Conservation (phyloP, 768 basidiomycete species). For the Pleurotus giganteus region DNA sequence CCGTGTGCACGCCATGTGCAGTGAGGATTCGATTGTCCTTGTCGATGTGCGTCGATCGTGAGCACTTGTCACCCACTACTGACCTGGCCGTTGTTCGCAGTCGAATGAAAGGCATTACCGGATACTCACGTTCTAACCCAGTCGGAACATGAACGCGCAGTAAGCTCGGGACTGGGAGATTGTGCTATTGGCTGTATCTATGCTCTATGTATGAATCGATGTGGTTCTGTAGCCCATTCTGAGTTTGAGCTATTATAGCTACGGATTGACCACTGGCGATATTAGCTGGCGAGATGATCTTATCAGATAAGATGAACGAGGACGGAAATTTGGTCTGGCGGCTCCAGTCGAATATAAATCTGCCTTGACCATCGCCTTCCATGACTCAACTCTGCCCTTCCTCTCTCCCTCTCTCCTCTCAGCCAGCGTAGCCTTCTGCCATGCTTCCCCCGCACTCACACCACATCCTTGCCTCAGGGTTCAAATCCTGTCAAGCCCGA, state of each 20-base stretch:
- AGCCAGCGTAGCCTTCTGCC: conserved; percentile 29
- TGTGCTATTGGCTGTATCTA: not conserved
- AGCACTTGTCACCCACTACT: conserved; percentile 7
- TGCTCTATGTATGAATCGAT: not conserved
- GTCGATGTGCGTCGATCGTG: conserved; percentile 39
- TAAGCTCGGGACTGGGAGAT: not conserved
- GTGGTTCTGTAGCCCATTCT: not conserved
- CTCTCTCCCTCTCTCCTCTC: conserved; percentile 11
- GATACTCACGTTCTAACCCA: conserved; percentile 28
- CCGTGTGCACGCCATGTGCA: conserved; percentile 44
- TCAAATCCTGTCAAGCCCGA: conserved; percentile 33
- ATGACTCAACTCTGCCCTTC: conserved; percentile 24
- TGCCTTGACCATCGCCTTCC: too few relatives aligned
- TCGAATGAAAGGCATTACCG: conserved; percentile 21
- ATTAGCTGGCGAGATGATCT: conserved; percentile 16
- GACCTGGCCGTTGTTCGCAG: not conserved
- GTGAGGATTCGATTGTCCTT: conserved; percentile 53
- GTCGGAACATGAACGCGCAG: not conserved
- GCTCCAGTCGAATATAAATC: too few relatives aligned
- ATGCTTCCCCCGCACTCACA: conserved; percentile 32
- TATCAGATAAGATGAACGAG: conserved; percentile 24
- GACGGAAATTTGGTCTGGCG: too few relatives aligned
- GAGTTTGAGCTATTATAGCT: conserved; percentile 5
- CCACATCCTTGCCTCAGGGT: conserved; percentile 28
- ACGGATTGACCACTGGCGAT: not conserved